Base-by-base conservation (phyloP, 495 filamentous ascomycete genomes). In the Apiosordaria backusii region DNA sequence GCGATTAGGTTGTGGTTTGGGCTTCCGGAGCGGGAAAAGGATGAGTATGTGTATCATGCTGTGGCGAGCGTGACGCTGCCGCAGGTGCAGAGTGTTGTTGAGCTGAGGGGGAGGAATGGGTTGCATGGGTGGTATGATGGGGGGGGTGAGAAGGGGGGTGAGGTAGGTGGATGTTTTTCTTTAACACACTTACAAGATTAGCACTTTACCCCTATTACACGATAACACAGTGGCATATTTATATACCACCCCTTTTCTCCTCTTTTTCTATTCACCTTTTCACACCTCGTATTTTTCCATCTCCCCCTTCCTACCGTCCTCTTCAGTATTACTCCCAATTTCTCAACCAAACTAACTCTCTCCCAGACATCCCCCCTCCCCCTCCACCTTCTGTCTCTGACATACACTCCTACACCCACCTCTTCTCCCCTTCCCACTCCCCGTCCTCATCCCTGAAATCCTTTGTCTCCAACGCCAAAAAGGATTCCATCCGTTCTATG, bases 1-100 rank as follows among this genome's bases (percentile, higher is more conserved):
- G 83, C 83, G 63, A 83, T 88, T 60, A 65, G 75, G 59, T 64
- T 74, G n/a, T 81, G 82, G 50, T 89, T 90, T 74, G 66, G 71
- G 6, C 74, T 89, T 1, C 71, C 19, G 22, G 57, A 9, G 22
- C 15, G 76, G 3, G 61, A 72, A 16, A 66, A 76, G 35, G 86
- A 89, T 68, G 67, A 66, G 52, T 89, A 87, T 71, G 77, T 82
- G 45, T 90, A 89, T 75, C 81, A 84, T 63, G 87, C 85, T 29
- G 82, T 81, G 35, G 78, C 81, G 16, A 83, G 77, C 66, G 74
- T 81, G 54, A 76, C 68, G 74, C 78, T 89, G 3, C 67, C 77
- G 19, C 78, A 87, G 67, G 85, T 84, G 1, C 86, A 88, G 72
- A 77, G 69, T 25, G 77, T 78, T 18, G 75, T 88, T 29, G 71